Evolutionary conservation across 148 eudicot genomes (phyloP), one percentile per base, ranked within the genome.

Genomic region (Pharnaceum exiguum): DNA sequence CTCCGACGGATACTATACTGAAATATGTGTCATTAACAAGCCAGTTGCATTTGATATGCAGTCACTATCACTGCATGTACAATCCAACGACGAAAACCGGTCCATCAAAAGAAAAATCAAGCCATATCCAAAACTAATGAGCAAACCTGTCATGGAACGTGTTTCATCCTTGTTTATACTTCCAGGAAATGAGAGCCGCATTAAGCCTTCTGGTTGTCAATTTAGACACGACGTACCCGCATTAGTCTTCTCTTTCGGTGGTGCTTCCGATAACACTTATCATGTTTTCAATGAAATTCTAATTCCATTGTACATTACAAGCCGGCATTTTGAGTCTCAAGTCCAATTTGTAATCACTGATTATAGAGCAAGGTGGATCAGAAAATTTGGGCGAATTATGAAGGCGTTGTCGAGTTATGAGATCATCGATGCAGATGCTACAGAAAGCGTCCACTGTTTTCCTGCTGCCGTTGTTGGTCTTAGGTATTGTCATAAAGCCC

Each of bases 71-170:
- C 38, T 35, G 8, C 12, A 35, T 35, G 8, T 35, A 35, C 38
- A 7, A 35, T 35, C 38, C 8, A 12, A 35, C 12, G 8, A 6
- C 7, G 38, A 7, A 35, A 35, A 7, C n/a, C n/a, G n/a, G n/a
- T 7, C 7, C 7, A 6, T 12, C 7, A 35, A 12, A 12, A 12
- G 7, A 7, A 7, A 6, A 57, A 65, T 93, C 17, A 81, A 54
- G 56, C 38, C 38, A 35, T 35, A 35, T 35, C 38, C 38, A 35
- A 35, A 12, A 35, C 7, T 6, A 12, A 7, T 6, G 12, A 12
- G 12, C 12, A 7, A 7, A 35, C 7, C 38, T 7, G 38, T 12
- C 12, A 35, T 35, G 38, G 12, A 35, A 12, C 38, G 7, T 35
- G 38, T 35, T 6, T 6, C 7, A 35, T 12, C 38, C 7, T 7